Evolutionary conservation across 1,284 basidiomycete species (phyloP).

Genomic region (Rhodotorula sp.): DNA sequence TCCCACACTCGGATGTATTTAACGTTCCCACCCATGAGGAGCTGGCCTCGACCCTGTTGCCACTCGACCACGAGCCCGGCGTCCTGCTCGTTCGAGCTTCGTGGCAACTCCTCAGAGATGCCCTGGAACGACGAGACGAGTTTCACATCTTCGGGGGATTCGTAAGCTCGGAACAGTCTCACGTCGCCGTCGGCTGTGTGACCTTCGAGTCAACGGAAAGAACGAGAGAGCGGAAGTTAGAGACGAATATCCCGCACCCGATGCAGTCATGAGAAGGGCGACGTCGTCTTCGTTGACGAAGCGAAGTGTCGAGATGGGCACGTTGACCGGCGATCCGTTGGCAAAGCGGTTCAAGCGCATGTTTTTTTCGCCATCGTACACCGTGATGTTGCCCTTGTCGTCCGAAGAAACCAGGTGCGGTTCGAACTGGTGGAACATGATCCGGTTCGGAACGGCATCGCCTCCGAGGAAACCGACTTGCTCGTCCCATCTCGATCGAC

Average conservation of each 20-base stretch:
- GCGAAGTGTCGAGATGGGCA: conserved; percentile 75
- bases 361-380: conserved; percentile 91
- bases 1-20: conserved; percentile 91
- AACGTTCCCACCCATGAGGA: conserved; percentile 89
- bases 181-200: conserved; percentile 81
- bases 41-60: conserved; percentile 83
- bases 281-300: conserved; percentile 96
- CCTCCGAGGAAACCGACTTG: conserved; percentile 73
- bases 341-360: conserved; percentile 77
- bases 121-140: conserved; percentile 93
- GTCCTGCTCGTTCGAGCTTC: conserved; percentile 60
- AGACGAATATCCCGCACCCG: conserved; percentile 57
- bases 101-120: conserved; percentile 71
- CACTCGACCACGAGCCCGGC: conserved; percentile 87
- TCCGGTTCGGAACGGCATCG: conserved; percentile 70
- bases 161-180: conserved; percentile 87
- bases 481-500: conserved; percentile 70
- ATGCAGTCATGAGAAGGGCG: conserved; percentile 82
- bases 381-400: conserved; percentile 82
- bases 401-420: conserved; percentile 83
- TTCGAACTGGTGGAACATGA: conserved; percentile 86
- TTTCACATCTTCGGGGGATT: conserved; percentile 58
- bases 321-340: conserved; percentile 71
- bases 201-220: neutral
- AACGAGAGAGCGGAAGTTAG: neutral